Conservation (phyloP, 2,329 filamentous ascomycete genomes). For the Lojkania enalia region DNA sequence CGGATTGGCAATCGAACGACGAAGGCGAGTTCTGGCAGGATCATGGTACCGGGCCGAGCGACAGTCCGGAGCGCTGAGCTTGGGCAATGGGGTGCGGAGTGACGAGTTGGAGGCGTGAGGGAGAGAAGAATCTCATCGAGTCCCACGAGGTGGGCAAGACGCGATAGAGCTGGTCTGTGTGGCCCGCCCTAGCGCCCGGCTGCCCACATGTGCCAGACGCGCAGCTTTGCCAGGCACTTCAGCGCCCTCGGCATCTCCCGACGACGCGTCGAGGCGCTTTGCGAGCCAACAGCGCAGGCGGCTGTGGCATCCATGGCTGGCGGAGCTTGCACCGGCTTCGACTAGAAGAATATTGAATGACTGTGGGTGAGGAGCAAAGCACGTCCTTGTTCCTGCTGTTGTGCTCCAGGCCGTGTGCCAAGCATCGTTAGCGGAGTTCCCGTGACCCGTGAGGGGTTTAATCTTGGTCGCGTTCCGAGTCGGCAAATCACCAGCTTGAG, state of each 20-base stretch:
- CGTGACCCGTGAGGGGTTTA: too few species aligned
- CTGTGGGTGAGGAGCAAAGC: neutral
- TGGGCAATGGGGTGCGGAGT: constrained; percentile 31
- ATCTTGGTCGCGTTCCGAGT: too few species aligned
- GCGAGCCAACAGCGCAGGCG: too few species aligned
- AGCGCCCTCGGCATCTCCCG: too few species aligned
- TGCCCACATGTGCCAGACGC: constrained; percentile 6
- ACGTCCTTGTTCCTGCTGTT: neutral
- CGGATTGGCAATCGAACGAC: constrained; percentile 30
- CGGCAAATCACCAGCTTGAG: too few species aligned
- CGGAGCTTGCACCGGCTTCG: constrained; percentile 42
- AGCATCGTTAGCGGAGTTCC: too few species aligned
- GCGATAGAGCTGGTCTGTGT: constrained; percentile 3
- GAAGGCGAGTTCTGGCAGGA: constrained; percentile 20
- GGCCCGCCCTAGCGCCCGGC: constrained; percentile 8
- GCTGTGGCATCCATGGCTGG: too few species aligned
- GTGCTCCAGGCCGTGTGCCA: too few species aligned
- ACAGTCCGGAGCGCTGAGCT: constrained; percentile 20
- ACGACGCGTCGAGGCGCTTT: too few species aligned
- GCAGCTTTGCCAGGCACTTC: too few species aligned
- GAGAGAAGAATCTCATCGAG: constrained; percentile 21
- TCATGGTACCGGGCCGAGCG: constrained; percentile 33
- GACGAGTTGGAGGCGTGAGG: constrained; percentile 32
- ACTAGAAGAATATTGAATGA: too few species aligned
- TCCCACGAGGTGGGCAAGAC: constrained; percentile 14